phyloP scores from a whole-genome alignment of 164 flowering plant genomes.

The Vitis labrusca region DNA sequence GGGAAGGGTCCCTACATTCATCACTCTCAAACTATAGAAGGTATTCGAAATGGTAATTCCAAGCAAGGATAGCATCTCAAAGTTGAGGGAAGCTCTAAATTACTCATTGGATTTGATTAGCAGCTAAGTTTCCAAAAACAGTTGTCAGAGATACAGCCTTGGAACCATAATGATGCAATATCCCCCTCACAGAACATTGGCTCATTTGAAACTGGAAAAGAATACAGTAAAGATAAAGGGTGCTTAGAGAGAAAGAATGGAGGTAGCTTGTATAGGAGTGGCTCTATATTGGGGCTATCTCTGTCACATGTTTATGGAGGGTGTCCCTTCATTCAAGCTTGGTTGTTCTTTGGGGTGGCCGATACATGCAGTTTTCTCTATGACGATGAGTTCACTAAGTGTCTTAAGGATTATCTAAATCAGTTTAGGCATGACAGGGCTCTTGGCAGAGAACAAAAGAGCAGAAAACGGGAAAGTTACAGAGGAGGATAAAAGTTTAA shows the following conservation, averaged over 20 bases:
- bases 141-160: slow-evolving; percentile 36
- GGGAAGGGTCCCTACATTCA: too few species aligned
- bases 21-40: slow-evolving; percentile 41
- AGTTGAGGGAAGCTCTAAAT: slow-evolving; percentile 45
- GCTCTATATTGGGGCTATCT: slow-evolving; percentile 93
- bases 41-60: slow-evolving; percentile 37
- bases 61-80: slow-evolving; percentile 30
- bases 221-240: slow-evolving; percentile 47
- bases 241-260: slow-evolving; percentile 43
- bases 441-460: slow-evolving; percentile 88
- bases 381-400: slow-evolving; percentile 78
- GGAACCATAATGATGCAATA: slow-evolving; percentile 37
- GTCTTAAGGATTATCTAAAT: slow-evolving; percentile 73
- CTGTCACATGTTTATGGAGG: slow-evolving; percentile 98
- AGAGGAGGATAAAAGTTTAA: too few species aligned
- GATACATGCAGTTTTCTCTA: slow-evolving; percentile 94
- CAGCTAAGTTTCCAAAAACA: slow-evolving; percentile 62
- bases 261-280: slow-evolving; percentile 42
- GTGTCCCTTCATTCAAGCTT: slow-evolving; percentile 72
- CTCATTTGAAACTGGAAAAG: slow-evolving; percentile 62
- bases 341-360: slow-evolving; percentile 91
- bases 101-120: slow-evolving; percentile 37
- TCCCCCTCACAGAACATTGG: slow-evolving; percentile 66
- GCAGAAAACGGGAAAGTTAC: slow-evolving; percentile 30
- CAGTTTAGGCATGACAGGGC: slow-evolving; percentile 79